A percentile compares a stretch with the other conserved stretches of the same genome.
phyloP scores from a whole-genome alignment of 768 basidiomycete genomes.

The Psilocybe tampanensis region DNA sequence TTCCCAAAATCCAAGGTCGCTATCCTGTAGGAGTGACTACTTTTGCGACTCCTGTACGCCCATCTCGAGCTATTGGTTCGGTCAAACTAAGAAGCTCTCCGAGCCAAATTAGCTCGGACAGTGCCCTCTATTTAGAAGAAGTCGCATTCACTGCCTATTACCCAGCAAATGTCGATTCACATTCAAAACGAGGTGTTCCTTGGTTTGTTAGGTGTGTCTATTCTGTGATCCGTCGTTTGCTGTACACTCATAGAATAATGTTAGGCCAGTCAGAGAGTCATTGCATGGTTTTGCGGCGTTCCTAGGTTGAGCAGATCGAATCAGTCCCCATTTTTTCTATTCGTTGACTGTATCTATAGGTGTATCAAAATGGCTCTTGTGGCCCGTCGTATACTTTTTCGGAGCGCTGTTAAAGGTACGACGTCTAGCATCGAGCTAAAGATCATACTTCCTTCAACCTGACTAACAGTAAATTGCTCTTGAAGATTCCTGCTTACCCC shows the following conservation, averaged over 20 bases:
- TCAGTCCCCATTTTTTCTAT: not conserved
- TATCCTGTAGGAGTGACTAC: slow-evolving; percentile 64
- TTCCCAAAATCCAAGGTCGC: slow-evolving; percentile 44
- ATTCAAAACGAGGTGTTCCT: slow-evolving; percentile 42
- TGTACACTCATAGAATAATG: not conserved
- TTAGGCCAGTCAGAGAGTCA: slow-evolving; percentile 47
- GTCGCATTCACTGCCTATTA: slow-evolving; percentile 69
- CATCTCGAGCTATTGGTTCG: slow-evolving; percentile 39
- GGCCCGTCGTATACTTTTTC: slow-evolving; percentile 55
- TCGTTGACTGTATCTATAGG: slow-evolving; percentile 20
- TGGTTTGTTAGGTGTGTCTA: slow-evolving; percentile 61
- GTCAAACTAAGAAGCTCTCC: slow-evolving; percentile 35
- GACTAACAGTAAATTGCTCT: not conserved
- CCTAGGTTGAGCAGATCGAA: slow-evolving; percentile 34
- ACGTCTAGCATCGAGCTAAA: too few species aligned
- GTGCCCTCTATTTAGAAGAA: slow-evolving; percentile 59
- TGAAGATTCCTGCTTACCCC: slow-evolving; percentile 63
- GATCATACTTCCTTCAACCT: not conserved
- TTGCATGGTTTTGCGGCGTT: slow-evolving; percentile 53
- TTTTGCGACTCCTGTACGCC: slow-evolving; percentile 48
- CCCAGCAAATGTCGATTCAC: slow-evolving; percentile 46
- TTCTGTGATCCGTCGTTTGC: not conserved
- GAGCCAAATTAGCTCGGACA: slow-evolving; percentile 29
- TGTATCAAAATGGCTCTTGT: slow-evolving; percentile 42
- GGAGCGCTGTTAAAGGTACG: slow-evolving; percentile 49